A percentile compares a stretch with the other conserved stretches of the same genome.
phyloP scores from a whole-genome alignment of 2,329 filamentous ascomycete species.

The Colletotrichum siamense region DNA sequence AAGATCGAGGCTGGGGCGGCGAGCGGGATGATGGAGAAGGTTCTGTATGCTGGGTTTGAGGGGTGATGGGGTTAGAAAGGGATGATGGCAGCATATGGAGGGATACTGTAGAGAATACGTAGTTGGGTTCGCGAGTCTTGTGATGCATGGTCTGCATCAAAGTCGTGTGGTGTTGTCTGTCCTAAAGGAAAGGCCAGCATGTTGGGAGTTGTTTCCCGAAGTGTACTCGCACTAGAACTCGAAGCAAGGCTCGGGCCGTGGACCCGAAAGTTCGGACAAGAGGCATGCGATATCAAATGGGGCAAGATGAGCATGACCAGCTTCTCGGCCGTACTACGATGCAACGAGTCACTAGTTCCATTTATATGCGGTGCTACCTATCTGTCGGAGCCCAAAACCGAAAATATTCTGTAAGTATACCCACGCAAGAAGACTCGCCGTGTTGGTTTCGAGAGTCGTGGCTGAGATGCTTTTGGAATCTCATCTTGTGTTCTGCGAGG shows the following conservation, averaged over 20 bases:
- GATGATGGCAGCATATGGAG: constrained; percentile 36
- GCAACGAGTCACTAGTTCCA: not conserved
- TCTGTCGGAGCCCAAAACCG: not conserved
- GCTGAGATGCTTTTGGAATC: too few relatives aligned
- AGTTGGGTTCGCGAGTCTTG: not conserved
- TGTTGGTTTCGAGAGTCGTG: too few relatives aligned
- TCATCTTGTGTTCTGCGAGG: too few relatives aligned
- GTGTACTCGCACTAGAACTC: not conserved
- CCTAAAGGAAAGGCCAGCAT: not conserved
- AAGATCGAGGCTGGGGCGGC: constrained; percentile 48
- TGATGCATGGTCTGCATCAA: not conserved
- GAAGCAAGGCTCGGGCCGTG: not conserved
- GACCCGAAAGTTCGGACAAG: fast-evolving
- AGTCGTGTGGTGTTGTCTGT: not conserved
- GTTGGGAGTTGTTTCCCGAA: fast-evolving
- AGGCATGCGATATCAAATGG: not conserved
- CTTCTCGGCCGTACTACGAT: not conserved
- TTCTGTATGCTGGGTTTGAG: constrained; percentile 16
- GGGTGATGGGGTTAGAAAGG: not conserved
- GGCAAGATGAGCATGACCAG: not conserved
- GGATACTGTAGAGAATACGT: constrained; percentile 28
- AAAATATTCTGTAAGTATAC: not conserved
- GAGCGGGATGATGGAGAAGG: constrained; percentile 37
- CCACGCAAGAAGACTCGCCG: not conserved
- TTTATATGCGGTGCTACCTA: not conserved